A percentile compares a stretch with the other conserved stretches of the same genome.
These are phyloP conservation scores for Colletotrichum sp. DNA, from an alignment of 2,329 filamentous ascomycete species.

Conservation along the genomic window DNA sequence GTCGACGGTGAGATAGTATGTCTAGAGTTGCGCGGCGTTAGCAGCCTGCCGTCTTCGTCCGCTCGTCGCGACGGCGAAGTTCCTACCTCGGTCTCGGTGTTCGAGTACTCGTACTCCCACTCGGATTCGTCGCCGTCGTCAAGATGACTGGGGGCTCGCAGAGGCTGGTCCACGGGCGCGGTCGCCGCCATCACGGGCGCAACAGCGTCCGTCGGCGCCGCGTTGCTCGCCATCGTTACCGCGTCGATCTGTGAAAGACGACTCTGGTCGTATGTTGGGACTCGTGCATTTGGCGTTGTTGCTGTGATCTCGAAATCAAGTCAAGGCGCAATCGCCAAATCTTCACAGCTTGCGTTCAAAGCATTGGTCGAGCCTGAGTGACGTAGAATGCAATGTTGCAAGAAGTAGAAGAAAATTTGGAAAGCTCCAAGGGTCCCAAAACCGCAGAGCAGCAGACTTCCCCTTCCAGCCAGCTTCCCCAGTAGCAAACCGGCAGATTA, in stretches of 20 bases:
- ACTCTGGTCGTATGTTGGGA: not conserved
- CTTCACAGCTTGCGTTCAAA: not conserved
- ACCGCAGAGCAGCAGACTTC: not conserved
- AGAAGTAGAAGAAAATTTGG: not conserved
- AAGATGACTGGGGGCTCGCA: not conserved
- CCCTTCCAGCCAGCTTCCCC: not conserved
- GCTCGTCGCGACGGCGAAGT: not conserved
- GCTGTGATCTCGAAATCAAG: not conserved
- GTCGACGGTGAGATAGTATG: constrained; percentile 67
- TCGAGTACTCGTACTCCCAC: constrained; percentile 72
- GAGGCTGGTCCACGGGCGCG: not conserved
- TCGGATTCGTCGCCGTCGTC: constrained; percentile 58
- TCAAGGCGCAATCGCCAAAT: not conserved
- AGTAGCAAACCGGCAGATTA: not conserved
- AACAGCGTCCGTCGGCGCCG: not conserved
- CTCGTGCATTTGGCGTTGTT: not conserved
- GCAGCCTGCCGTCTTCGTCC: not conserved
- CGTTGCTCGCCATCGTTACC: constrained; percentile 6
- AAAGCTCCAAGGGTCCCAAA: not conserved
- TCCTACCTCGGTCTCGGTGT: constrained; percentile 63
- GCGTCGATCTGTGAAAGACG: not conserved
- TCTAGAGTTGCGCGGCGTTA: constrained; percentile 42
- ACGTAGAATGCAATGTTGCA: not conserved
- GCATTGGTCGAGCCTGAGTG: not conserved
- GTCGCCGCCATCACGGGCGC: constrained; percentile 1